phyloP scores from a whole-genome alignment of 345 rosid species.

The Atalantia buxifolia region DNA sequence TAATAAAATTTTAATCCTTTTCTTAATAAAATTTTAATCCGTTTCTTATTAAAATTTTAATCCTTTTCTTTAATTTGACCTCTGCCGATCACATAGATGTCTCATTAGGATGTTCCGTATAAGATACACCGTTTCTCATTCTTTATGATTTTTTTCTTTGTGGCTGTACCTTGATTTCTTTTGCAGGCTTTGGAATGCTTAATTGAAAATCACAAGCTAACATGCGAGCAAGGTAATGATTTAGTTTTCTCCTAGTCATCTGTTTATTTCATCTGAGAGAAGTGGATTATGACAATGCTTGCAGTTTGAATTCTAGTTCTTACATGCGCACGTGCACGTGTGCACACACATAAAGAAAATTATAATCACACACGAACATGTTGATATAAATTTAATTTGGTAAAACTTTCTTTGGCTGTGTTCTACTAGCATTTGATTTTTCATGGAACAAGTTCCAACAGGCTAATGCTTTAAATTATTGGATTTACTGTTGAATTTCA shows the following conservation, averaged over 20 bases:
- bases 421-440: neutral
- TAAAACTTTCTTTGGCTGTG: neutral
- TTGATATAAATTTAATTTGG: neutral
- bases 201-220: conserved; percentile 90
- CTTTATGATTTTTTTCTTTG: conserved; percentile 4
- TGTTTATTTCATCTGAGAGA: neutral
- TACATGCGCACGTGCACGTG: accelerated
- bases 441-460: neutral
- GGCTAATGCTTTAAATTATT: neutral
- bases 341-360: neutral
- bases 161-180: conserved; percentile 8
- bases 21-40: neutral
- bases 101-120: neutral
- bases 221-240: conserved; percentile 77
- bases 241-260: neutral
- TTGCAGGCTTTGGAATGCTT: conserved; percentile 96
- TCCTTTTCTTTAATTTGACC: too few species aligned
- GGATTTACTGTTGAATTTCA: conserved; percentile 25
- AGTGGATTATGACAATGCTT: neutral
- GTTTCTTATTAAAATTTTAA: too few species aligned
- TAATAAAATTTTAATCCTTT: too few species aligned
- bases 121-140: neutral
- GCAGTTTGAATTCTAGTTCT: neutral
- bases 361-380: neutral
- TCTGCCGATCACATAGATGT: neutral